Percentiles rank a stretch among this genome's conserved stretches.
These are phyloP conservation scores for Drechslerella dactyloides DNA, from an alignment of 2,329 filamentous ascomycete species.

Conservation along the genomic window DNA sequence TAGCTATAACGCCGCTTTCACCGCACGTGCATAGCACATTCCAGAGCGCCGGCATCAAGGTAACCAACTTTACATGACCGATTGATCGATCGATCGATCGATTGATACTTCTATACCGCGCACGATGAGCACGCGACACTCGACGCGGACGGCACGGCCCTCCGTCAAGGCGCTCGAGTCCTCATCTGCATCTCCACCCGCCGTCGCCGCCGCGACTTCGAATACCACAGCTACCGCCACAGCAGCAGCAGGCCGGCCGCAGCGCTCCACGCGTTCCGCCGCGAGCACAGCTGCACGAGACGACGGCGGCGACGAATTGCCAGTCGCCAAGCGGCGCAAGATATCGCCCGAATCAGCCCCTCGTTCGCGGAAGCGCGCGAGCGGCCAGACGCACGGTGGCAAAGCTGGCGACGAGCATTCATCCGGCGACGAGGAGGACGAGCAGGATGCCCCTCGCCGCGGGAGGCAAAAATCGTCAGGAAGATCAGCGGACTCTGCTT, in stretches of 20 bases:
- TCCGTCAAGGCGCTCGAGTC: constrained; percentile 36
- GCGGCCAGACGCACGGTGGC: background rate
- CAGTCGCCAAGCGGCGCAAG: constrained; percentile 35
- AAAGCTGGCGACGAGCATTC: too few species aligned
- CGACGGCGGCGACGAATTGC: constrained; percentile 17
- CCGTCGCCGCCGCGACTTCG: constrained; percentile 21
- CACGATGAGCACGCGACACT: constrained; percentile 48
- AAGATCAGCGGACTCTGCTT: background rate
- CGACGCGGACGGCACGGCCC: constrained; percentile 19
- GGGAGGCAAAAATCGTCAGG: constrained; percentile 1
- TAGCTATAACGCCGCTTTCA: too few species aligned
- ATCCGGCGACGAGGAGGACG: background rate
- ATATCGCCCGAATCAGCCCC: constrained; percentile 15
- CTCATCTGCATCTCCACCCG: constrained; percentile 22
- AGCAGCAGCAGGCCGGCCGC: too few species aligned
- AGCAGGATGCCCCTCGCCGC: constrained; percentile 2
- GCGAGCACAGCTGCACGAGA: background rate
- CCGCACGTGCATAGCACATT: too few species aligned
- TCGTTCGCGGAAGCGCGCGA: background rate
- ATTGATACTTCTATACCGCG: too few species aligned
- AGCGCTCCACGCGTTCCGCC: constrained; percentile 2
- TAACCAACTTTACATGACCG: background rate
- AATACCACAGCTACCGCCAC: constrained; percentile 8
- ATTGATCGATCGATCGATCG: background rate
- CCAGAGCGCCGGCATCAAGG: too few species aligned